Evolutionary conservation across 2,329 filamentous ascomycete genomes (phyloP).

Genomic region (Diaporthe caulivora): DNA sequence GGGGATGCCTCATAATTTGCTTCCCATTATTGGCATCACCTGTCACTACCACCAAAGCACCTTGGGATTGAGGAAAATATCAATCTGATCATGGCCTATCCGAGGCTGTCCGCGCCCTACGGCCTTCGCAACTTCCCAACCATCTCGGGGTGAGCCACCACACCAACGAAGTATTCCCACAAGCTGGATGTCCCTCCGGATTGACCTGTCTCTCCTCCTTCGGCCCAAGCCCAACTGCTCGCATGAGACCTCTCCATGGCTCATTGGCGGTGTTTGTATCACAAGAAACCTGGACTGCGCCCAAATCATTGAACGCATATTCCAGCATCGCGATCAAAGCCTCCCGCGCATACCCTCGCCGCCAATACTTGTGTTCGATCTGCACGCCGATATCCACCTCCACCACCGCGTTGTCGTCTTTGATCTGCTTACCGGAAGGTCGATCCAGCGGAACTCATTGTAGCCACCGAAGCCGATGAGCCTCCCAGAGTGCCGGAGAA

Average conservation of each 20-base stretch:
- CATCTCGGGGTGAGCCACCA: neutral
- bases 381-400: neutral
- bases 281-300: neutral
- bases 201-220: neutral
- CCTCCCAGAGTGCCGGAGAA: neutral
- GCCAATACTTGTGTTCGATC: neutral
- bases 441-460: neutral
- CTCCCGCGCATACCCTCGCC: neutral
- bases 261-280: neutral
- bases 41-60: too few species aligned
- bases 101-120: too few species aligned
- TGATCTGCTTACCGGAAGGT: neutral
- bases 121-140: neutral
- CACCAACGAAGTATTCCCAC: neutral
- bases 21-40: too few species aligned
- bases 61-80: too few species aligned
- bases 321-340: conserved; percentile 3
- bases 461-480: neutral
- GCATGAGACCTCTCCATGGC: conserved; percentile 5
- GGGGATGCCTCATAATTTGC: too few species aligned
- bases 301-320: conserved; percentile 4
- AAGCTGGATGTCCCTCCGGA: neutral
- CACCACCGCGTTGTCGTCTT: neutral
- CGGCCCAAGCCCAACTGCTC: neutral
- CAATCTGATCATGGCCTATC: too few species aligned